Evolutionary conservation across 345 rosid genomes (phyloP).

Genomic region (Boechera retrofracta): DNA sequence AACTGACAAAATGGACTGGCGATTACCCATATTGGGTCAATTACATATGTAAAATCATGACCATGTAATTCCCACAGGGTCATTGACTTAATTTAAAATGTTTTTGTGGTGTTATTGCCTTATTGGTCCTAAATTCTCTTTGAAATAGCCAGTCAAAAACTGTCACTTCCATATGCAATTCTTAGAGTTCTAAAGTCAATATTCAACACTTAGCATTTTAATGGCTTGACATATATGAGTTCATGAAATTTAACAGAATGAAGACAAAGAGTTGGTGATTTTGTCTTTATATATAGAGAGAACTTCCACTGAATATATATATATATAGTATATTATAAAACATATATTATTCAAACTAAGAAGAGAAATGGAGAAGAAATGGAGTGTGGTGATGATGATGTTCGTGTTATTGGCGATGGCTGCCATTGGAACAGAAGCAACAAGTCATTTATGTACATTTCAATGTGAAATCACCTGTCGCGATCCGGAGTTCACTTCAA

Average conservation of each 20-base stretch:
- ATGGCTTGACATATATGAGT: background rate
- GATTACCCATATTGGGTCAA: background rate
- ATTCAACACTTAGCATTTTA: background rate
- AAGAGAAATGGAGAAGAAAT: slow-evolving; percentile 13
- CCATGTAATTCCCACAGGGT: background rate
- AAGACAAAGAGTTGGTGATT: slow-evolving; percentile 7
- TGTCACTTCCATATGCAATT: slow-evolving; percentile 2
- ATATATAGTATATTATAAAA: background rate
- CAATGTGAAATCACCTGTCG: too few species aligned
- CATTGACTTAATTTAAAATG: background rate
- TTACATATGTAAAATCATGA: background rate
- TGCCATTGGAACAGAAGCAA: slow-evolving; percentile 8
- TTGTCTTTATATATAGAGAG: slow-evolving; percentile 11
- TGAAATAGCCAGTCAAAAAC: background rate
- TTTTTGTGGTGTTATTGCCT: background rate
- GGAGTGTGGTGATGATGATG: slow-evolving; percentile 11
- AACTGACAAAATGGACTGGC: too few species aligned
- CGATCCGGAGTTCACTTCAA: too few species aligned
- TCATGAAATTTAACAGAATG: background rate
- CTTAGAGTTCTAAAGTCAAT: slow-evolving; percentile 9
- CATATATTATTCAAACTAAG: background rate
- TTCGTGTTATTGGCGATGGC: background rate
- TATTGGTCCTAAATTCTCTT: background rate
- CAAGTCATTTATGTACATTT: background rate
- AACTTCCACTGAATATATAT: background rate